Conservation (phyloP, 345 rosid genomes). For the Brassica napus region Da-Ae NC_063435.1:24641501-24642000, state of each 20-base stretch:
- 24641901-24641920: background rate
- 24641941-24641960: background rate
- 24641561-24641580: background rate
- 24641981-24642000: constrained; percentile 1
- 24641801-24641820: background rate
- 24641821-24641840: background rate
- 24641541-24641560: background rate
- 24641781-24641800: background rate
- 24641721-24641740: background rate
- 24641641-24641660: background rate
- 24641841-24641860: constrained; percentile 66
- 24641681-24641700: background rate
- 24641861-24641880: constrained; percentile 93
- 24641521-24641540: background rate
- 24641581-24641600: background rate
- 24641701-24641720: background rate
- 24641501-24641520: too few species aligned
- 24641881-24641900: constrained; percentile 64
- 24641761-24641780: background rate
- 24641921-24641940: background rate
- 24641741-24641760: background rate
- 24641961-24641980: constrained; percentile 11
- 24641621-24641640: background rate
- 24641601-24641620: background rate
- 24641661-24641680: background rate